phyloP scores from a whole-genome alignment of 163 green algal species.

The Coccomyxa subellipsoidea region DNA sequence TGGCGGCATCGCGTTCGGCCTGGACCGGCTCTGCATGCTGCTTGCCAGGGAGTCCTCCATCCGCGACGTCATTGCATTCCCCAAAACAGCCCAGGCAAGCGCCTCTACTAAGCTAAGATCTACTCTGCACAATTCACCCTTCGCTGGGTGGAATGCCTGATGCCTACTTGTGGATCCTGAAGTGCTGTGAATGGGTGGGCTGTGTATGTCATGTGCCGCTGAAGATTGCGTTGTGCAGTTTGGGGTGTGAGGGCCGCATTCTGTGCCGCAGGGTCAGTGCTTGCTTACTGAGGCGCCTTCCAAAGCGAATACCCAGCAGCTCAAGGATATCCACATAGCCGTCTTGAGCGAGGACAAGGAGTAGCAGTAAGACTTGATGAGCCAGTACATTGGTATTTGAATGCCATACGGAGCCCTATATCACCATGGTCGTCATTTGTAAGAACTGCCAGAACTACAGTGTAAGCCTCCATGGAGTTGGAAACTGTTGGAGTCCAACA shows the following conservation, averaged over 20 bases:
- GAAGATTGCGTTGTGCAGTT: too few relatives aligned
- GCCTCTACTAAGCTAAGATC: not conserved
- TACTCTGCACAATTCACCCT: not conserved
- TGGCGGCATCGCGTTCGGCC: conserved; percentile 82
- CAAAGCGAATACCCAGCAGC: conserved; percentile 44
- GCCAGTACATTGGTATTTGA: not conserved
- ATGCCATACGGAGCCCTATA: not conserved
- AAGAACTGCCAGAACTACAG: not conserved
- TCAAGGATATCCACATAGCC: conserved; percentile 46
- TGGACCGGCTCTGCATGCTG: conserved; percentile 70
- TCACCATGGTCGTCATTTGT: not conserved
- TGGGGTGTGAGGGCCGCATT: not conserved
- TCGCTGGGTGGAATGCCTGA: not conserved
- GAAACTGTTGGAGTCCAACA: too few relatives aligned
- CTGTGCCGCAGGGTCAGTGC: conserved; percentile 56
- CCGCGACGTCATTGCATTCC: conserved; percentile 98
- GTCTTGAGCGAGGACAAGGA: not conserved
- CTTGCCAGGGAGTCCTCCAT: conserved; percentile 72
- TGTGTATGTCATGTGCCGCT: not conserved
- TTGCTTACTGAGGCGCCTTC: conserved; percentile 74
- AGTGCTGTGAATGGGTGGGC: not conserved
- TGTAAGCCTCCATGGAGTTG: not conserved
- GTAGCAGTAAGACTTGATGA: not conserved
- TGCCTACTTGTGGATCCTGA: not conserved
- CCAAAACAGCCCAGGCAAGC: conserved; percentile 85